These are phyloP conservation scores for Puccinia polysora DNA, from an alignment of 1,284 basidiomycete genomes.

Conservation along the genomic window DNA sequence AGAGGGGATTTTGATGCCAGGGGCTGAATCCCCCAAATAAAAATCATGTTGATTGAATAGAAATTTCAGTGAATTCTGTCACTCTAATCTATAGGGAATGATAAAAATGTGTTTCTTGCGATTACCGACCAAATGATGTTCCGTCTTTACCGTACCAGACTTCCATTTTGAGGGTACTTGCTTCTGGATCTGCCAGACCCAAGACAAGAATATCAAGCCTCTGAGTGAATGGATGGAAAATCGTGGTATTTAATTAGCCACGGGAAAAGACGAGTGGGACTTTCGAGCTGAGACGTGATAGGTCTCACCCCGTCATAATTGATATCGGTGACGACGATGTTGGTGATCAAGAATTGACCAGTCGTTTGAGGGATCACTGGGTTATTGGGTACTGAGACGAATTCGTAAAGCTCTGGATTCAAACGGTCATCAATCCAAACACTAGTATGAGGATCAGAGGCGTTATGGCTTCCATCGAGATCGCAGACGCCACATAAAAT, in stretches of 20 bases:
- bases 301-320: constrained; percentile 35
- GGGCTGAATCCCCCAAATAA: constrained; percentile 32
- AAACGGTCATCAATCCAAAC: background rate
- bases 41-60: background rate
- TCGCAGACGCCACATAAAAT: too few species aligned
- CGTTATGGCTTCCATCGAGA: background rate
- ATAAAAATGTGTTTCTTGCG: too few species aligned
- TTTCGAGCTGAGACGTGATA: constrained; percentile 47
- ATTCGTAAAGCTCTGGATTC: constrained; percentile 17
- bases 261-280: constrained; percentile 44
- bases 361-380: constrained; percentile 31
- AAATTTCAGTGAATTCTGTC: too few species aligned
- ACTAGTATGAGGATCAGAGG: background rate
- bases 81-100: background rate
- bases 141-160: constrained; percentile 24
- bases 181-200: constrained; percentile 6
- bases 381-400: constrained; percentile 12
- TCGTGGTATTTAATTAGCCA: too few species aligned
- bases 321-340: constrained; percentile 34
- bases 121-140: constrained; percentile 26
- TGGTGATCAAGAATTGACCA: constrained; percentile 32
- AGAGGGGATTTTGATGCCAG: constrained; percentile 58
- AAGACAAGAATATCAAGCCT: constrained; percentile 26
- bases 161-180: constrained; percentile 21
- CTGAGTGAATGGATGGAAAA: too few species aligned